Percentiles rank a stretch among this genome's conserved stretches.
Evolutionary conservation across 2,329 filamentous ascomycete genomes (phyloP).

Genomic region (Botrytis deweyae): DNA sequence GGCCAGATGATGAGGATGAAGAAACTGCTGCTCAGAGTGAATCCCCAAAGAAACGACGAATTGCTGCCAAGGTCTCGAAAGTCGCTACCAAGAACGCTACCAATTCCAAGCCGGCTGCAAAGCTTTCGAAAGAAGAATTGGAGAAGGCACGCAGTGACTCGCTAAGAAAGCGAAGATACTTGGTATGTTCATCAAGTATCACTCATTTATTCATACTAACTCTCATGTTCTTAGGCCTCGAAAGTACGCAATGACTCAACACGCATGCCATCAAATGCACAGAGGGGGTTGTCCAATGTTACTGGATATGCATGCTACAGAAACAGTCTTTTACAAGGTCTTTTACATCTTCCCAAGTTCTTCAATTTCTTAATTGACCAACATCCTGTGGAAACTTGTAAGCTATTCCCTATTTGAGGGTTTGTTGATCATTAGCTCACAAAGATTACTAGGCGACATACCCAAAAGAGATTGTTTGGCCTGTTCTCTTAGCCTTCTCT

Average conservation of each 20-base stretch:
- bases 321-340: slow-evolving; percentile 38
- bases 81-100: not conserved
- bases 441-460: not conserved
- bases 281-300: slow-evolving; percentile 37
- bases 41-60: not conserved
- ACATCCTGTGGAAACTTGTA: slow-evolving; percentile 32
- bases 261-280: slow-evolving; percentile 30
- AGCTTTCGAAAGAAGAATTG: slow-evolving; percentile 5
- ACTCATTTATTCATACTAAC: not conserved
- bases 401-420: not conserved
- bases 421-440: slow-evolving; percentile 1
- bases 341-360: slow-evolving; percentile 40
- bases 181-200: not conserved
- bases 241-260: slow-evolving; percentile 23
- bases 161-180: slow-evolving; percentile 5
- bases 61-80: not conserved
- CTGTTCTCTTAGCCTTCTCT: slow-evolving; percentile 20
- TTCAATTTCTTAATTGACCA: slow-evolving; percentile 37
- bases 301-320: slow-evolving; percentile 39
- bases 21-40: not conserved
- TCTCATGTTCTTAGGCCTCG: not conserved
- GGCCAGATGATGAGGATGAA: slow-evolving; percentile 5
- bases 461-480: slow-evolving; percentile 22
- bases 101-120: not conserved
- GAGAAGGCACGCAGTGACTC: slow-evolving; percentile 9